phyloP scores from a whole-genome alignment of 345 rosid species.

The Murraya koenigii region DNA sequence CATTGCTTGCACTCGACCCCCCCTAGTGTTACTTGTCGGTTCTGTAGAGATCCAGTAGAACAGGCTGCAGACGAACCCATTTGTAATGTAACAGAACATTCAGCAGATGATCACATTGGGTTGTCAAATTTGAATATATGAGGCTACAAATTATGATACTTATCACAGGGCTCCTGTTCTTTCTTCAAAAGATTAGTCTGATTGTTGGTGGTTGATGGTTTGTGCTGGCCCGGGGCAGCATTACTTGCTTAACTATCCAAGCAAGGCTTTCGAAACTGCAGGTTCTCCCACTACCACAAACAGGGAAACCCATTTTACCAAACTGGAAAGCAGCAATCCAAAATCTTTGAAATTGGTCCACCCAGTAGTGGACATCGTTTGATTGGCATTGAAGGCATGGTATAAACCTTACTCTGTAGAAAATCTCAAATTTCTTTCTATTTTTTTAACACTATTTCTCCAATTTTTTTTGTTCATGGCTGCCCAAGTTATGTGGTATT shows the following conservation, averaged over 20 bases:
- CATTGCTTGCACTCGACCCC: constrained; percentile 49
- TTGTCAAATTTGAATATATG: constrained; percentile 26
- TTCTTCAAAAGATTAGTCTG: neutral
- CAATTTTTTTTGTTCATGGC: too few relatives aligned
- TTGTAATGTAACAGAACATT: neutral
- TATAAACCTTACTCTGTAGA: too few relatives aligned
- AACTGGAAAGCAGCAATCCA: neutral
- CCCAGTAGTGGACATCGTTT: neutral
- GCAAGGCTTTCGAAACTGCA: neutral
- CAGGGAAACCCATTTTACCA: neutral
- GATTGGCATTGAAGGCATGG: neutral
- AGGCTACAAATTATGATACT: neutral
- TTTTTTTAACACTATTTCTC: too few relatives aligned
- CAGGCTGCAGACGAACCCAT: constrained; percentile 19
- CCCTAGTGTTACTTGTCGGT: constrained; percentile 42
- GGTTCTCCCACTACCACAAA: neutral
- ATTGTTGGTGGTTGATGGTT: too few relatives aligned
- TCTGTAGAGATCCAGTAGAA: constrained; percentile 31
- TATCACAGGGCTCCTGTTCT: neutral
- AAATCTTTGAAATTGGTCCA: neutral
- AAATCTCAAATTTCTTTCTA: neutral
- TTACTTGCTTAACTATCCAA: neutral
- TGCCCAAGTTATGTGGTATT: too few relatives aligned
- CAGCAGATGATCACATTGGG: constrained; percentile 17
- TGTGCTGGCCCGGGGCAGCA: neutral